Evolutionary conservation across 176 grass and related monocot species (phyloP).

Genomic region (Paspalum vaginatum): DNA sequence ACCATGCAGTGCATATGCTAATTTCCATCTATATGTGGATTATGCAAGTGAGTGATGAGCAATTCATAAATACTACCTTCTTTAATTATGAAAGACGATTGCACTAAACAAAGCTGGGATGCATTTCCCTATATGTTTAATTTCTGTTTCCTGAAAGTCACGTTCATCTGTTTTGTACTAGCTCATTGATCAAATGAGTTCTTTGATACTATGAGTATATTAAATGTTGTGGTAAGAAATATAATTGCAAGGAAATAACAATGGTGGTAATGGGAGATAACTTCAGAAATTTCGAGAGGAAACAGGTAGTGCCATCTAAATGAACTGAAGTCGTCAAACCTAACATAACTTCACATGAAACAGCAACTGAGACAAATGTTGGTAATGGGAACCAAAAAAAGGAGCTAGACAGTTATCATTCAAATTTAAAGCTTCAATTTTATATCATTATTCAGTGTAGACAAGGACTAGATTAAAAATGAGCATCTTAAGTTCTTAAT

Average conservation of each 20-base stretch:
- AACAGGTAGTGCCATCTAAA: constrained; percentile 9
- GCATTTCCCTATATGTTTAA: not conserved
- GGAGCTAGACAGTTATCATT: constrained; percentile 11
- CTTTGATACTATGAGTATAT: not conserved
- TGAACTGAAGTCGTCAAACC: constrained; percentile 24
- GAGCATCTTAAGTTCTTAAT: constrained; percentile 20
- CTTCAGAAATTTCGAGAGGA: constrained; percentile 11
- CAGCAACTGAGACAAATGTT: constrained; percentile 15
- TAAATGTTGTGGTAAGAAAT: constrained; percentile 4
- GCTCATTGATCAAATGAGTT: constrained; percentile 9
- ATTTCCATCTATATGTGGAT: not conserved
- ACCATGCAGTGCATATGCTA: not conserved
- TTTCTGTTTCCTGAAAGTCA: constrained; percentile 17
- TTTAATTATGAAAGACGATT: not conserved
- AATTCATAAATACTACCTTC: constrained; percentile 21
- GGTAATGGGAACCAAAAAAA: not conserved
- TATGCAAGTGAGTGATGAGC: not conserved
- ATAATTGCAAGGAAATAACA: constrained; percentile 21
- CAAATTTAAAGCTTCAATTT: constrained; percentile 30
- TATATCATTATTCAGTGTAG: constrained; percentile 7
- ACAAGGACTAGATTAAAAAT: constrained; percentile 7
- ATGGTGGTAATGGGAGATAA: not conserved
- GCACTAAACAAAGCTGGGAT: constrained; percentile 21
- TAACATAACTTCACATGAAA: constrained; percentile 30
- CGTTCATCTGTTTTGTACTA: constrained; percentile 20